These are phyloP conservation scores for Mycena olivaceomarginata DNA, from an alignment of 768 basidiomycete genomes.

Conservation along the genomic window DNA sequence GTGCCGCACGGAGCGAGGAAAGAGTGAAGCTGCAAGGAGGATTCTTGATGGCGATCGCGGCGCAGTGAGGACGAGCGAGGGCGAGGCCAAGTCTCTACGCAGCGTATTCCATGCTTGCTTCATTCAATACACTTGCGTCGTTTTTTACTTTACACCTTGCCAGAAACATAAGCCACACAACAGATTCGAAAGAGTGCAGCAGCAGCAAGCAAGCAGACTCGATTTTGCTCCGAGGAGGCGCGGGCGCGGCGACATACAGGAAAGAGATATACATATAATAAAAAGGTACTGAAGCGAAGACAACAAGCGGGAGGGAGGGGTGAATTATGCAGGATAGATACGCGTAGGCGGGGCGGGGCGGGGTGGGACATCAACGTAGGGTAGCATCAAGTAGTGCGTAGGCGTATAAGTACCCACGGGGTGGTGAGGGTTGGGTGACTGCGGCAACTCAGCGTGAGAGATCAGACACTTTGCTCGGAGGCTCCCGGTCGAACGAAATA, in stretches of 20 bases:
- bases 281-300: conserved; percentile 1
- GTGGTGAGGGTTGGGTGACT: too few species aligned
- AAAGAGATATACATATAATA: conserved; percentile 19
- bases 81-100: too few species aligned
- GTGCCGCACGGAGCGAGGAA: too few species aligned
- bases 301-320: conserved; percentile 1
- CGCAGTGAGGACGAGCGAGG: too few species aligned
- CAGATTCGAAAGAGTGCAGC: neutral
- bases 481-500: conserved; percentile 56
- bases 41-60: too few species aligned
- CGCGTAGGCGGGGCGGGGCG: neutral
- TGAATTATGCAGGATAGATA: conserved; percentile 30
- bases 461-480: too few species aligned
- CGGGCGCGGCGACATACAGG: neutral
- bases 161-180: neutral
- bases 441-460: too few species aligned
- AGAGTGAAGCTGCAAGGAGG: too few species aligned
- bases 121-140: too few species aligned
- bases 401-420: neutral
- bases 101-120: too few species aligned
- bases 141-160: too few species aligned
- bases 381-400: neutral
- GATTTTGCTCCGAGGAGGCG: neutral
- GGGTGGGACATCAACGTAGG: neutral
- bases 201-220: neutral